phyloP scores from a whole-genome alignment of 129 eudicot genomes.

The Tagetes patula region DNA sequence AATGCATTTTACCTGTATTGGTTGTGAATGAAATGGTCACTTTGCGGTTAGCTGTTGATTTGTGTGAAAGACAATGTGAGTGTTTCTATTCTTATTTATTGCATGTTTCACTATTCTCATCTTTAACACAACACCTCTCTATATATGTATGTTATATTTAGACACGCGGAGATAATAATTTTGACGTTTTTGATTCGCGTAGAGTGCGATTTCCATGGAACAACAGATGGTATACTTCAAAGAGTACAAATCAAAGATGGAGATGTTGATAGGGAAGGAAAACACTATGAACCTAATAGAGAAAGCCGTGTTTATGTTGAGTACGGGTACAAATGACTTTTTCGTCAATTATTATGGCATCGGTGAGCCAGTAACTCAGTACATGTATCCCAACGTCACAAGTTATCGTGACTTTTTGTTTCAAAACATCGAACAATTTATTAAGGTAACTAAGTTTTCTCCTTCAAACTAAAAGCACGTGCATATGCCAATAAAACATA shows the following conservation, averaged over 20 bases:
- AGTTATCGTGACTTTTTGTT: constrained; percentile 46
- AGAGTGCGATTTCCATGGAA: constrained; percentile 60
- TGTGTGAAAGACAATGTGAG: too few species aligned
- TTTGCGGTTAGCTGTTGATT: background rate
- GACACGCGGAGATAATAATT: too few species aligned
- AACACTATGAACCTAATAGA: constrained; percentile 31
- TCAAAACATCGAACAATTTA: constrained; percentile 39
- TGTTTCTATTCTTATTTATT: too few species aligned
- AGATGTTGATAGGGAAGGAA: constrained; percentile 48
- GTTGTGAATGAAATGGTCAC: background rate
- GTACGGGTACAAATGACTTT: constrained; percentile 79
- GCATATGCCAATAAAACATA: too few species aligned
- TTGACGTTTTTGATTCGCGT: constrained; percentile 1
- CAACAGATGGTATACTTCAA: constrained; percentile 65
- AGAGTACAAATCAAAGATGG: constrained; percentile 60
- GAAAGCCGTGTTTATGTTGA: constrained; percentile 42
- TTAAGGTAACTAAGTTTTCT: constrained; percentile 39
- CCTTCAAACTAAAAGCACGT: background rate
- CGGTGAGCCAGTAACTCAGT: constrained; percentile 32
- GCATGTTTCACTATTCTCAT: too few species aligned
- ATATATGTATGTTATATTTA: too few species aligned
- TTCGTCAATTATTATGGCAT: constrained; percentile 48
- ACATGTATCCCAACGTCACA: constrained; percentile 34
- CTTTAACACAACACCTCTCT: too few species aligned
- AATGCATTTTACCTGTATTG: too few species aligned